phyloP scores from a whole-genome alignment of 2,329 filamentous ascomycete species.

The Aspergillus texensis region DNA sequence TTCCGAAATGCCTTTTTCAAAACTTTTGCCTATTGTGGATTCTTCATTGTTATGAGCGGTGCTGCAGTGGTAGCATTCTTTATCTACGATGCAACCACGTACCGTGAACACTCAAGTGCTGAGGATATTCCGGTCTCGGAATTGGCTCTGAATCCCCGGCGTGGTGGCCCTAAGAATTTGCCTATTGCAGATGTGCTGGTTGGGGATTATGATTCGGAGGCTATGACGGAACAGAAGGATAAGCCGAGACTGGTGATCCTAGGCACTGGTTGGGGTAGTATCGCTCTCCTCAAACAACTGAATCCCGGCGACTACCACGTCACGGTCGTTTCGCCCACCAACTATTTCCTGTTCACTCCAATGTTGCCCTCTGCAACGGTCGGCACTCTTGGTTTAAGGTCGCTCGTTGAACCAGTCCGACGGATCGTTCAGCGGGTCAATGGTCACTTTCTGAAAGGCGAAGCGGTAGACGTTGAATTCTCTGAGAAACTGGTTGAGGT shows the following conservation, averaged over 20 bases:
- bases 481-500: slow-evolving; percentile 88
- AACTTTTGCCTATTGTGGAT: slow-evolving; percentile 71
- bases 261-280: slow-evolving; percentile 92
- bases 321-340: slow-evolving; percentile 89
- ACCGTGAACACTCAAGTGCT: slow-evolving; percentile 68
- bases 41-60: slow-evolving; percentile 72
- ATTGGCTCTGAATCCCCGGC: slow-evolving; percentile 75
- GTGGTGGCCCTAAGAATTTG: slow-evolving; percentile 90
- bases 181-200: slow-evolving; percentile 86
- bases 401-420: slow-evolving; percentile 88
- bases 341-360: slow-evolving; percentile 97
- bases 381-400: slow-evolving; percentile 87
- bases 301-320: slow-evolving; percentile 93
- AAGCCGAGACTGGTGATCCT: slow-evolving; percentile 93
- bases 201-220: slow-evolving; percentile 80
- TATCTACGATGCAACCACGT: slow-evolving; percentile 89
- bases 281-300: slow-evolving; percentile 86
- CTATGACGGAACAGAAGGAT: slow-evolving; percentile 71
- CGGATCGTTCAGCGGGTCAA: slow-evolving; percentile 75
- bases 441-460: slow-evolving; percentile 88
- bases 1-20: slow-evolving; percentile 64
- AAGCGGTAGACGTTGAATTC: slow-evolving; percentile 87
- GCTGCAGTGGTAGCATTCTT: slow-evolving; percentile 80
- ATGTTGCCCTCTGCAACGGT: slow-evolving; percentile 98
- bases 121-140: slow-evolving; percentile 82